These are phyloP conservation scores for Neltuma alba DNA, from an alignment of 306 rosid genomes.

Conservation along the genomic window DNA sequence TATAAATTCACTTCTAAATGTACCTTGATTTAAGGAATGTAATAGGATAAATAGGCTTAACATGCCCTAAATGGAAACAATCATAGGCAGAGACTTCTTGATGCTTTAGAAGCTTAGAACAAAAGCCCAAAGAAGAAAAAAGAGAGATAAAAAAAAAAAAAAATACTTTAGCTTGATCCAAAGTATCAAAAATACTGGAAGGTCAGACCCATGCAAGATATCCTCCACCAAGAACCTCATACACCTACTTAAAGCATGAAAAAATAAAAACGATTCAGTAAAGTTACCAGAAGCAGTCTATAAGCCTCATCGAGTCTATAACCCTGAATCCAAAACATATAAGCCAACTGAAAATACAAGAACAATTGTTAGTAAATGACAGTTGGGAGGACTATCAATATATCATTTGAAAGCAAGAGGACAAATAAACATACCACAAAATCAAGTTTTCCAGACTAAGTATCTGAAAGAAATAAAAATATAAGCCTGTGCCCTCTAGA, in stretches of 20 bases:
- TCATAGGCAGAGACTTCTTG: slow-evolving; percentile 10
- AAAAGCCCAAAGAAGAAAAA: background rate
- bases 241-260: background rate
- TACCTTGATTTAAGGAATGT: slow-evolving; percentile 1
- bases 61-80: slow-evolving; percentile 13
- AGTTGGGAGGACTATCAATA: slow-evolving; percentile 18
- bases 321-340: slow-evolving; percentile 92
- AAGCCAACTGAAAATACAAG: slow-evolving; percentile 73
- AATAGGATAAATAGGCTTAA: background rate
- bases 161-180: slow-evolving; percentile 9
- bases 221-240: slow-evolving; percentile 27
- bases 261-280: slow-evolving; percentile 9
- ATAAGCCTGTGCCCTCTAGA: background rate
- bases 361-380: slow-evolving; percentile 37
- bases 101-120: background rate
- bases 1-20: slow-evolving; percentile 1
- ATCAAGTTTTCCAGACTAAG: background rate
- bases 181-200: slow-evolving; percentile 27
- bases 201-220: slow-evolving; percentile 17
- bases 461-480: background rate
- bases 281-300: slow-evolving; percentile 70
- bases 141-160: background rate
- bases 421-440: background rate
- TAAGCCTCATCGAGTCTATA: slow-evolving; percentile 67
- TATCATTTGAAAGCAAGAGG: background rate